phyloP scores from a whole-genome alignment of 169 alveolate genomes.

The Perkinsus chesapeaki region DNA sequence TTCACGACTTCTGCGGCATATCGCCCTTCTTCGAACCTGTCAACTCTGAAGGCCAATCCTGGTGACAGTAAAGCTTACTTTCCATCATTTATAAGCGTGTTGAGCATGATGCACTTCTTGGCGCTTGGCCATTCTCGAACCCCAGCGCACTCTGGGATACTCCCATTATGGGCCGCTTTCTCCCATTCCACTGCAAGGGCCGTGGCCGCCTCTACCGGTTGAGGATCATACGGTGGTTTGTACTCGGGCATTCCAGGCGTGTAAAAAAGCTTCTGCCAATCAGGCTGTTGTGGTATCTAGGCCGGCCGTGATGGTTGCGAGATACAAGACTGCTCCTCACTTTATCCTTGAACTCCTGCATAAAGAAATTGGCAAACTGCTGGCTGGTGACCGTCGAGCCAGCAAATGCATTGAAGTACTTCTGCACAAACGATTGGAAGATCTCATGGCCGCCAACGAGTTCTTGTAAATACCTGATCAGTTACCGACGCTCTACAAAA shows the following conservation, averaged over 20 bases:
- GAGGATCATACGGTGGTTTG: conserved; percentile 11
- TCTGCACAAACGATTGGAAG: conserved; percentile 40
- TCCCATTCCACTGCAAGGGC: conserved; percentile 1
- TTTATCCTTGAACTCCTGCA: conserved; percentile 4
- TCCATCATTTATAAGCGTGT: not conserved
- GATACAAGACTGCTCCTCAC: not conserved
- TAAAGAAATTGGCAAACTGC: conserved; percentile 31
- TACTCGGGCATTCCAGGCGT: conserved; percentile 33
- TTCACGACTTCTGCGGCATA: not conserved
- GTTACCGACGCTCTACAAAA: not conserved
- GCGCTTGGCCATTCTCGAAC: not conserved
- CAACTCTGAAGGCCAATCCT: not conserved
- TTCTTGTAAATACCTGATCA: conserved; percentile 37
- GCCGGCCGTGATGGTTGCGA: not conserved
- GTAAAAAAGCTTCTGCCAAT: conserved; percentile 39
- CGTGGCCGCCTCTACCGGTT: conserved; percentile 17
- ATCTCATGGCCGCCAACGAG: conserved; percentile 46
- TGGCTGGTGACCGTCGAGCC: conserved; percentile 27
- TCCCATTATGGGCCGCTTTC: not conserved
- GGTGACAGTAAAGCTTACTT: not conserved
- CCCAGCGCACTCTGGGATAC: not conserved
- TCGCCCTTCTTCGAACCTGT: not conserved
- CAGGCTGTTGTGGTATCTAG: not conserved
- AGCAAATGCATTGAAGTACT: conserved; percentile 36
- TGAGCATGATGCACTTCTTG: not conserved